Base-by-base conservation (phyloP, 305 asterid genomes). In the Solanum hybrid region DNA sequence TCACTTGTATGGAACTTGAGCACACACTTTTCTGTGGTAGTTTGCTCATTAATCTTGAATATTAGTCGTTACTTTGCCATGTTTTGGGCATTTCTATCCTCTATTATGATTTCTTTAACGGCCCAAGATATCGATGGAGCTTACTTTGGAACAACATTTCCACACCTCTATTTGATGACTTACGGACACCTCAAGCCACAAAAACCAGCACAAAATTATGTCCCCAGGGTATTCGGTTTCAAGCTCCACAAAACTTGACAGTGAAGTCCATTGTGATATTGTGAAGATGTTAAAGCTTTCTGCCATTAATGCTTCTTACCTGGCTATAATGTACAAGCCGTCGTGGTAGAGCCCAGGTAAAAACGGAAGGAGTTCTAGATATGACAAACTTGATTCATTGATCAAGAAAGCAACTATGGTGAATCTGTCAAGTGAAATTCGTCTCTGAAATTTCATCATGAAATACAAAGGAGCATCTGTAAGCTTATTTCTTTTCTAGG, bases 161-260 rank as follows among this genome's bases (percentile, higher is more conserved):
- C 98, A 7, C 98, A 97, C 92, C 97, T 97, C 74, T 97, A 95
- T 94, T 92, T 96, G 95, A 97, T 97, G 99, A 95, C 98, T 5
- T 95, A 97, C 84, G 99, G 97, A 36, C 98, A 97, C 95, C 96
- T 97, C 91, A 97, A 96, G 94, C 98, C 98, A 83, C 99, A 95
- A 93, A 97, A 95, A 93, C 94, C 98, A 18, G 91, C 94, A 29
- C 98, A 95, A 90, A 94, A 89, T 92, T 97, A 97, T 87, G 94
- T 95, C 26, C 98, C 97, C 29, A 91, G 96, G 92, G 97, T 96
- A 86, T 97, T 96, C 51, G 99, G 99, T 64, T 97, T 97, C 95
- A 97, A 95, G 93, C 89, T 97, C 91, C 98, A 95, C 96, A 95
- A 92, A 94, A 94, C 98, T 71, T 96, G 95, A 97, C 24, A 11